phyloP scores from a whole-genome alignment of 192 early-diverging fungal genomes.

The Funneliformis mosseae region DNA sequence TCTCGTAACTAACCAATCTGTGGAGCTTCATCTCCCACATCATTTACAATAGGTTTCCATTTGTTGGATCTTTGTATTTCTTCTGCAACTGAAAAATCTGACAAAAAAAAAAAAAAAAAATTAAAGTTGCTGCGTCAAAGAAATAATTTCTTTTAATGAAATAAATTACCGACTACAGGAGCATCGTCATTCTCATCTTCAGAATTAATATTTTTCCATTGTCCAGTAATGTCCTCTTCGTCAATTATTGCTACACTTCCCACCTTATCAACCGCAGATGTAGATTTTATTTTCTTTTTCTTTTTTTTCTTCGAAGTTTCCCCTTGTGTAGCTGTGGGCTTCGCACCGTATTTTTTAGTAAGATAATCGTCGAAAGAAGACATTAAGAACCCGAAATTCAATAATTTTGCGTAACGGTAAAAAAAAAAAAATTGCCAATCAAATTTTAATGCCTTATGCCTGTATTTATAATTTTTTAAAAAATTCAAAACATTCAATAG shows the following conservation, averaged over 20 bases:
- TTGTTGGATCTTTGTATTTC: neutral
- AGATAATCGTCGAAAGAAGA: constrained; percentile 17
- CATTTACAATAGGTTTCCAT: constrained; percentile 23
- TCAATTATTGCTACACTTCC: constrained; percentile 14
- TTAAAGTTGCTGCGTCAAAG: neutral
- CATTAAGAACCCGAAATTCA: neutral
- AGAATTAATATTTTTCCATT: constrained; percentile 16
- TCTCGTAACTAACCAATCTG: neutral
- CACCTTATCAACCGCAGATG: neutral
- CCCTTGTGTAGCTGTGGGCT: neutral
- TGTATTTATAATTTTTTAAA: too few relatives aligned
- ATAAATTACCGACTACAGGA: neutral
- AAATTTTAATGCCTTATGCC: too few relatives aligned
- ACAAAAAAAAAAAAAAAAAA: neutral
- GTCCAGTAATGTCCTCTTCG: constrained; percentile 19
- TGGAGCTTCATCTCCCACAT: constrained; percentile 17
- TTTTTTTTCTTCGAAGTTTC: constrained; percentile 6
- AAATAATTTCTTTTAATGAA: neutral
- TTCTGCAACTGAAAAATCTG: neutral
- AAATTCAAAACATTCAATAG: too few relatives aligned
- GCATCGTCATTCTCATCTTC: neutral
- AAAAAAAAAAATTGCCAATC: too few relatives aligned
- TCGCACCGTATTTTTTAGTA: constrained; percentile 26
- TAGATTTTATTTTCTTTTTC: constrained; percentile 1
- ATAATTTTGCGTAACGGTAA: too few relatives aligned